Conservation (phyloP, 2,329 filamentous ascomycete species). For the Claviceps sp. region DNA sequence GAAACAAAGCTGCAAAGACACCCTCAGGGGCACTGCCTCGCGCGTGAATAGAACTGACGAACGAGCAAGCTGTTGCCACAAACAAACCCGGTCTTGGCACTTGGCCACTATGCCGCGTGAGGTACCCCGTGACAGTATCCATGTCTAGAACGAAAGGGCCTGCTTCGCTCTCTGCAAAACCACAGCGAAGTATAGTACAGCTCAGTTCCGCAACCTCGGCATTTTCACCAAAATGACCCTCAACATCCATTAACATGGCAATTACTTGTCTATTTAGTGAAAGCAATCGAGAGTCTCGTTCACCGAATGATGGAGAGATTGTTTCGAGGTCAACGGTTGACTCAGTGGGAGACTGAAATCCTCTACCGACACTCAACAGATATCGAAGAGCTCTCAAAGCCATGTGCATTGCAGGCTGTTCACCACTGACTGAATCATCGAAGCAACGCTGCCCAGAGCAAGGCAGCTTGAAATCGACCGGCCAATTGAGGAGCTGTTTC, state of each 20-base stretch:
- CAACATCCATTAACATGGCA: conserved; percentile 31
- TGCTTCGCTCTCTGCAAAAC: conserved; percentile 60
- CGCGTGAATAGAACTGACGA: conserved; percentile 46
- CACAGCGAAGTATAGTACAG: conserved; percentile 57
- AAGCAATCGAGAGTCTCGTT: conserved; percentile 10
- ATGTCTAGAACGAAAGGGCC: conserved; percentile 68
- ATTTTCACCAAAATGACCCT: conserved; percentile 39
- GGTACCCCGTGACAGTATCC: conserved; percentile 49
- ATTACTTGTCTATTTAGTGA: conserved; percentile 33
- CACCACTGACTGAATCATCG: conserved; percentile 25
- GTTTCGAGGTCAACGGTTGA: conserved; percentile 53
- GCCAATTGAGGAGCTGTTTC: conserved; percentile 10
- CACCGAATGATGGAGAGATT: conserved; percentile 14
- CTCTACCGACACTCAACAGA: conserved; percentile 56
- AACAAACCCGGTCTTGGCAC: conserved; percentile 55
- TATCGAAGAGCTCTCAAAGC: conserved; percentile 48
- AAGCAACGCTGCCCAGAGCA: conserved; percentile 15
- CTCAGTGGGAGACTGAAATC: conserved; percentile 56
- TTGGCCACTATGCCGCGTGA: conserved; percentile 43
- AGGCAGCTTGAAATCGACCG: conserved; percentile 6
- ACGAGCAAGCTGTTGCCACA: conserved; percentile 57
- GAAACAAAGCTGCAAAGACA: conserved; percentile 39
- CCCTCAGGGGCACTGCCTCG: conserved; percentile 30
- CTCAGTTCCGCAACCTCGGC: conserved; percentile 59
- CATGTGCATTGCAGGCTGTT: conserved; percentile 34